Percentiles rank a stretch among this genome's conserved stretches.
Conservation (phyloP, 805 yeast species). For the Candida odintsovae region DNA sequence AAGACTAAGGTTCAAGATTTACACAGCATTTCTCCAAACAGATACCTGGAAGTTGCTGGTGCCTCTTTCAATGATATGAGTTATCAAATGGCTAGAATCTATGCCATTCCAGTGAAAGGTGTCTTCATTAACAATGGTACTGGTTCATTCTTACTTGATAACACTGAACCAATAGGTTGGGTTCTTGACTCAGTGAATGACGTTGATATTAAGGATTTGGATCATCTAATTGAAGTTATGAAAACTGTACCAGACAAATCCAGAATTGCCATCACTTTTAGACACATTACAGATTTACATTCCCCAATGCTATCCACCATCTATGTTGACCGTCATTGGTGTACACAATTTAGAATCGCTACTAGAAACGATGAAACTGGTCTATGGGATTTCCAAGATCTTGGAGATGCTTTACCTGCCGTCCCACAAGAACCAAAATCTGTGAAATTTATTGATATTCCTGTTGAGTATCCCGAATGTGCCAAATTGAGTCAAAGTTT, state of each 20-base stretch:
- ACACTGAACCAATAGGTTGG: constrained; percentile 69
- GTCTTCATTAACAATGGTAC: constrained; percentile 74
- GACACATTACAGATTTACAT: constrained; percentile 78
- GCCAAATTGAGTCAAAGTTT: constrained; percentile 58
- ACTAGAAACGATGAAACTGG: constrained; percentile 54
- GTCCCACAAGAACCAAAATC: constrained; percentile 44
- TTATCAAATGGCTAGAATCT: constrained; percentile 83
- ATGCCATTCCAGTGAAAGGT: constrained; percentile 79
- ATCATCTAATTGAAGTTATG: constrained; percentile 75
- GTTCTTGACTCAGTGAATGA: constrained; percentile 74
- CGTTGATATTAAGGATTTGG: constrained; percentile 65
- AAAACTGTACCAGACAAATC: constrained; percentile 68
- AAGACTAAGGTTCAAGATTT: constrained; percentile 62
- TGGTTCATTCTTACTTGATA: constrained; percentile 63
- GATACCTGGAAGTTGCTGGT: constrained; percentile 79
- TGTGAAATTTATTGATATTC: constrained; percentile 68
- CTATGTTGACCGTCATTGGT: constrained; percentile 83
- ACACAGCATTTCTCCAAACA: constrained; percentile 76
- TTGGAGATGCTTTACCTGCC: constrained; percentile 55
- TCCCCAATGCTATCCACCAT: constrained; percentile 62
- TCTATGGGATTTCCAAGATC: constrained; percentile 47
- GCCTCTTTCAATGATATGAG: constrained; percentile 82
- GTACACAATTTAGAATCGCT: constrained; percentile 62
- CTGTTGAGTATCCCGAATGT: constrained; percentile 48
- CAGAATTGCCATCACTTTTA: constrained; percentile 62